Evolutionary conservation across 176 grass and related monocot species (phyloP), one percentile per base, ranked within the genome.

Genomic region (Carex myosuroides): DNA sequence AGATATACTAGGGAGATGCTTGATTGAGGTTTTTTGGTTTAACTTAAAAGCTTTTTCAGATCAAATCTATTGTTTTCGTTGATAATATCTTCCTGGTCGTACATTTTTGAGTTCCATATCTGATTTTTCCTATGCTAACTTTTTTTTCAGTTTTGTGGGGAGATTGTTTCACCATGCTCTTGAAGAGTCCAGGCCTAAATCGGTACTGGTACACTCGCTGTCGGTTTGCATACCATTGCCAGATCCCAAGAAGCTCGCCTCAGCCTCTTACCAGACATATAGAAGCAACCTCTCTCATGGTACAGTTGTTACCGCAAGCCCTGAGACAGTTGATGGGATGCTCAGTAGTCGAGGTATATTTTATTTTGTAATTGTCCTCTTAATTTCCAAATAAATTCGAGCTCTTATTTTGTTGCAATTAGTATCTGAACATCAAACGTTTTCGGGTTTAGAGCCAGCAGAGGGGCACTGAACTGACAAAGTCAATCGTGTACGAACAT

Each of bases 251-350:
- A 91, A 93, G 81, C 84, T 99, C 35, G 88, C 92, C 84, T 91
- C 93, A 54, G 93, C 96, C 83, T 95, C 96, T 32, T 98, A 99
- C 86, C 91, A 99, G 70, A 91, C 91, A 88, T 99, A 95, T 81
- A 88, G 97, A 90, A 99, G 97, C 79, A 94, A 95, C 79, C 89
- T 94, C 70, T 95, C 85, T 87, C 93, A 99, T 86, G 97, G 96
- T 6, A 91, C 93, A 29, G 87, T 99, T 87, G 91, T 99, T 86
- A 94, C 89, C 78, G 93, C 91, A 61, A 93, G 91, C 90, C 88
- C 93, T 10, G 93, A 99, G 67, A 94, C 93, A 18, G 97, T 99
- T 62, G 91, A 93, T 74, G 91, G 93, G 77, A 94, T 99, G 90
- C 97, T 99, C 37, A 82, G 91, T 32, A 94, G 89, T 84, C 70